A percentile compares a stretch with the other conserved stretches of the same genome.
These are phyloP conservation scores for Wickerhamiella azyma DNA, from an alignment of 805 yeast genomes.

Conservation along the genomic window DNA sequence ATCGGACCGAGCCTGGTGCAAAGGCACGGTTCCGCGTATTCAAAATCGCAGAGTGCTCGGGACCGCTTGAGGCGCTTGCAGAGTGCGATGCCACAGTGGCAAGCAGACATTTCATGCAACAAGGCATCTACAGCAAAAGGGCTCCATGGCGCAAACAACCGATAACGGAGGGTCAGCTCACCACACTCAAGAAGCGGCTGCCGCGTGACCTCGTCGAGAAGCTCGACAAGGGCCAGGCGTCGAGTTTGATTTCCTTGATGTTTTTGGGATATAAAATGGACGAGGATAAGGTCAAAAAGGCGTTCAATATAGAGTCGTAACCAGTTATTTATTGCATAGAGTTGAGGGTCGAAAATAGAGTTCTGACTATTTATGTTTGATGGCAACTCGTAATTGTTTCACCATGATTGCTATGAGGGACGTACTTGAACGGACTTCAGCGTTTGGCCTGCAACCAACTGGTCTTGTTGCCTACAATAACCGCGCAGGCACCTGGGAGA, in stretches of 20 bases:
- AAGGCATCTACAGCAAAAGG: neutral
- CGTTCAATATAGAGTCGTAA: neutral
- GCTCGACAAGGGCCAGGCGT: constrained; percentile 5
- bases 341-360: too few species aligned
- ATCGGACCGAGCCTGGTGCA: neutral
- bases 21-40: neutral
- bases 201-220: neutral
- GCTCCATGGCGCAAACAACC: constrained; percentile 2
- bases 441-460: too few species aligned
- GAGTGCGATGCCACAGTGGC: neutral
- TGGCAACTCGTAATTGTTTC: too few species aligned
- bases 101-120: neutral
- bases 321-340: neutral
- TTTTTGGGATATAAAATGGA: neutral
- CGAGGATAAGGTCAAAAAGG: neutral
- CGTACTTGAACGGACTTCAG: too few species aligned
- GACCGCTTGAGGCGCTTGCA: neutral
- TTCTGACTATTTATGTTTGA: too few species aligned
- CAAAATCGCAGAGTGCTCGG: neutral
- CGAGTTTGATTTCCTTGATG: constrained; percentile 1
- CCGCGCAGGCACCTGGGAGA: too few species aligned
- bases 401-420: too few species aligned
- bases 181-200: neutral
- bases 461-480: too few species aligned
- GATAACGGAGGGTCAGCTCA: neutral